Evolutionary conservation across 208 protist species (phyloP), one percentile per base, ranked within the genome.

Genomic region (Tritrichomonas foetus): DNA sequence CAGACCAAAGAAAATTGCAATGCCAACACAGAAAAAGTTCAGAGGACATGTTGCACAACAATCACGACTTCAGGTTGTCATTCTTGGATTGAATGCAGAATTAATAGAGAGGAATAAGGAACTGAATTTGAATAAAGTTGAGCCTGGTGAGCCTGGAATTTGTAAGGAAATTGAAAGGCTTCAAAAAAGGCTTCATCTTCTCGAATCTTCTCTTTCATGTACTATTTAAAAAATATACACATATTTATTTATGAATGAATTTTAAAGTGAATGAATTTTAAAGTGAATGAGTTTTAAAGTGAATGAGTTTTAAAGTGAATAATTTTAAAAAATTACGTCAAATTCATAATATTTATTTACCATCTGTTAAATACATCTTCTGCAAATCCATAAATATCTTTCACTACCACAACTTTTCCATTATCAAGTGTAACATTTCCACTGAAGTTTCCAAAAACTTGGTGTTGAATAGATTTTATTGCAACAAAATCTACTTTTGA

Each of bases 181-280:
- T 25, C 47, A 57, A 27, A 89, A 89, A n/a, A 27, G 78, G 22
- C 41, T 89, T 8, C 78, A 89, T 53, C 44, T 89, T 9, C 30
- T 89, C 0, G 78, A 89, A 57, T 89, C 78, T 39, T 89, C 78
- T 5, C 20, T 89, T 14, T 89, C 78, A 39, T 89, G 78, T n/a
- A 53, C 30, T 39, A 89, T 36, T 44, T 44, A 78, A 78, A 47
- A 72, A n/a, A 5, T 72, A 33, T n/a, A n/a, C 8, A 72, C n/a
- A 33, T 33, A 25, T 64, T 64, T 20, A 25, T 64, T 64, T 25
- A 64, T 9, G 9, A 64, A 64, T 64, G 55, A 64, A 20, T 20
- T 64, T 64, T 64, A 25, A 20, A 64, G 55, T 64, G 9, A 64
- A 64, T 64, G 20, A 25, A 64, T 20, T 64, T 64, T 25, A 64